Evolutionary conservation across 2,329 filamentous ascomycete species (phyloP), one percentile per base, ranked within the genome.

Genomic region (Cadophora gregata): DNA sequence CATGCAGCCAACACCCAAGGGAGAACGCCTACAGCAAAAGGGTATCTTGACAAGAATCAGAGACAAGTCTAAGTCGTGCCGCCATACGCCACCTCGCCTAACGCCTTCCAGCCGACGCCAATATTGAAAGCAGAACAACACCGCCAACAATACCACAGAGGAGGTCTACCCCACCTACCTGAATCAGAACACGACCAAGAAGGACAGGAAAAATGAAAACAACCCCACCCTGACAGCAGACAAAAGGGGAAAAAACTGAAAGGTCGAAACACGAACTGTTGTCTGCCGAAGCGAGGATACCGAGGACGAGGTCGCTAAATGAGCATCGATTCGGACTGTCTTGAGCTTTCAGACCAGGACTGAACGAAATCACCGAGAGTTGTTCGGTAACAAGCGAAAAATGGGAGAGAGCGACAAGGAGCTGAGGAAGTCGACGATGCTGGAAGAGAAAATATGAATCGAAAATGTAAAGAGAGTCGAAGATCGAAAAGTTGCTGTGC

Each of bases 21-120:
- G 27, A 31, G 16, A 38, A 58, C 55, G 55, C 55, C 42, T 33
- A 58, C 38, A 25, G 55, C 55, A 58, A 21, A 58, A 58, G 55
- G 21, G 33, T 25, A 38, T 58, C 31, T 25, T 42, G 55, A 58
- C 55, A 56, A 21, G 29, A 56, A 56, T 25, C 53, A 4, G 42
- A 58, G 55, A 42, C 55, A 58, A 16, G 50, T 53, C 24, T 19
- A 51, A 51, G 48, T 51, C 24, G 25, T 29, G 50, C 50, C 50
- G 31, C 27, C 16, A 53, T 31, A 53, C 50, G 25, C 50, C 50
- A 21, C n/a, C 21, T 47, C 42, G 42, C 42, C 12, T 19, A 42
- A 42, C 38, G 19, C 38, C 38, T 16, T 12, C 2, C n/a, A n/a
- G n/a, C n/a, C n/a, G n/a, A n/a, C 31, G 31, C 12, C 31, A 36